These are phyloP conservation scores for Alternaria burnsii DNA, from an alignment of 2,329 filamentous ascomycete genomes.

Conservation along the genomic window DNA sequence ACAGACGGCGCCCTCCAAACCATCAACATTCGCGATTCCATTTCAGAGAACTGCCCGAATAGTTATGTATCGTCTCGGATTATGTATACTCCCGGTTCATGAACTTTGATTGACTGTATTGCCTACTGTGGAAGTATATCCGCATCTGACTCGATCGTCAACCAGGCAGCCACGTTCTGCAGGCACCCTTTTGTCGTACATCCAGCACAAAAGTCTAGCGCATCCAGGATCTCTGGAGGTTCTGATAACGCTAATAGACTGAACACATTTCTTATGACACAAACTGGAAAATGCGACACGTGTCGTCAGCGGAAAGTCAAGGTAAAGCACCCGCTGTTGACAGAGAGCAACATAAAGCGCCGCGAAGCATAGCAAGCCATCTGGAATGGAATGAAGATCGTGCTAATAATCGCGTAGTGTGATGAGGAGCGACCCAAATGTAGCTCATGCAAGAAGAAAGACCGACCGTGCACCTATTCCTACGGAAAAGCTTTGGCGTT, in stretches of 20 bases:
- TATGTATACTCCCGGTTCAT: background rate
- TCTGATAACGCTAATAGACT: background rate
- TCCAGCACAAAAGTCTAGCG: background rate
- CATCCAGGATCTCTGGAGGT: background rate
- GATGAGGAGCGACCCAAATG: conserved; percentile 42
- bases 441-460: conserved; percentile 38
- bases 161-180: conserved; percentile 1
- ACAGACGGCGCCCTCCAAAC: background rate
- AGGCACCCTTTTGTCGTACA: background rate
- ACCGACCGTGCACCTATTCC: conserved; percentile 38
- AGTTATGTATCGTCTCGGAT: background rate
- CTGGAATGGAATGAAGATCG: background rate
- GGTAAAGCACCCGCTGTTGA: conserved; percentile 17
- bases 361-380: background rate
- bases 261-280: conserved; percentile 29
- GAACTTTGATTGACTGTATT: background rate
- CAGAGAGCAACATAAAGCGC: background rate
- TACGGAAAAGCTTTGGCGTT: conserved; percentile 40
- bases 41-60: no score
- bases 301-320: conserved; percentile 45
- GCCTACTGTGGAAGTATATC: background rate
- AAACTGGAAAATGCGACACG: conserved; percentile 43
- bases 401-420: conserved; percentile 29
- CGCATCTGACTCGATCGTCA: background rate
- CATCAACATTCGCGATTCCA: background rate